Evolutionary conservation across 805 yeast species (phyloP).

Genomic region (Candida saitoana): DNA sequence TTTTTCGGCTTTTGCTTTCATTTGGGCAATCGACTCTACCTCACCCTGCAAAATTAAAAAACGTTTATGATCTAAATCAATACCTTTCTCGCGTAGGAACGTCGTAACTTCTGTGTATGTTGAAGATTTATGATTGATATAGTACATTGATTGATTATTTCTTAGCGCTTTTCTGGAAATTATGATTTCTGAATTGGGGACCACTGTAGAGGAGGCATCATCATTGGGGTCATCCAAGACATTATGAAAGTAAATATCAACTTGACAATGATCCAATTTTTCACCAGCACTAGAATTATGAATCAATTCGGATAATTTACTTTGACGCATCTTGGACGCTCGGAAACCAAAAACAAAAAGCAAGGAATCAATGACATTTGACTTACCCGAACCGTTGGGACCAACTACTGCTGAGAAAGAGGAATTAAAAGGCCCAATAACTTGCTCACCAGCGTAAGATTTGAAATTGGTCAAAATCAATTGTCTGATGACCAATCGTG

Average conservation of each 20-base stretch:
- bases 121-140: conserved; percentile 64
- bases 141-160: conserved; percentile 76
- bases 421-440: conserved; percentile 90
- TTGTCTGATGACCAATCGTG: conserved; percentile 71
- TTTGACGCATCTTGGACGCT: conserved; percentile 95
- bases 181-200: conserved; percentile 56
- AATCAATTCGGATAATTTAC: conserved; percentile 85
- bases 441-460: conserved; percentile 90
- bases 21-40: conserved; percentile 96
- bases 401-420: conserved; percentile 97
- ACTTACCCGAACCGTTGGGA: conserved; percentile 97
- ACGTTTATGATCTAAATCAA: conserved; percentile 91
- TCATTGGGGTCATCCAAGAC: conserved; percentile 54
- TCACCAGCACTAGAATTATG: conserved; percentile 74
- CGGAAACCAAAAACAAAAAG: conserved; percentile 95
- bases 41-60: conserved; percentile 96
- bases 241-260: conserved; percentile 82
- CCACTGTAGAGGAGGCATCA: conserved; percentile 24
- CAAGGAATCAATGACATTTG: conserved; percentile 94
- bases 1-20: conserved; percentile 94
- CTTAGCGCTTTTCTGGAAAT: conserved; percentile 77
- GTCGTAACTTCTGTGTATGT: conserved; percentile 75
- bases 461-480: conserved; percentile 82
- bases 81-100: conserved; percentile 73
- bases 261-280: conserved; percentile 71